Conservation (phyloP, 2,329 filamentous ascomycete genomes). For the Boeremia lycopersici region DNA sequence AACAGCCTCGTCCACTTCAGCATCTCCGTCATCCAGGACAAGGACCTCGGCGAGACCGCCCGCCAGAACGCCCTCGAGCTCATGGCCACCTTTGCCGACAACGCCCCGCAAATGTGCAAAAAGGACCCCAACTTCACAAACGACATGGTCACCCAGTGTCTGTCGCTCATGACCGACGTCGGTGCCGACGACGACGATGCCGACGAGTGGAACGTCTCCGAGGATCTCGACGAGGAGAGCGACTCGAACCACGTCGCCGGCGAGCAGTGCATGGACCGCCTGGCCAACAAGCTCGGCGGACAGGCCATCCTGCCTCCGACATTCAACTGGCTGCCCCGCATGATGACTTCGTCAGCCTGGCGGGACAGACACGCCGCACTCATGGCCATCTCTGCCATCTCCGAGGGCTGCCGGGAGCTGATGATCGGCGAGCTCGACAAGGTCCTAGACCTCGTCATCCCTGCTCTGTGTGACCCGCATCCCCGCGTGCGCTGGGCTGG, state of each 20-base stretch:
- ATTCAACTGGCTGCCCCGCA: slow-evolving; percentile 94
- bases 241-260: slow-evolving; percentile 97
- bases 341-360: slow-evolving; percentile 97
- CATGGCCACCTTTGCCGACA: slow-evolving; percentile 97
- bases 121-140: slow-evolving; percentile 90
- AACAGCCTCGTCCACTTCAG: slow-evolving; percentile 90
- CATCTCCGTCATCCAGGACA: slow-evolving; percentile 92
- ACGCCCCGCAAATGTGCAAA: slow-evolving; percentile 90
- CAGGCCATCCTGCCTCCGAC: slow-evolving; percentile 89
- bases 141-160: slow-evolving; percentile 97
- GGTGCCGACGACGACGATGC: slow-evolving; percentile 94
- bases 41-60: slow-evolving; percentile 87
- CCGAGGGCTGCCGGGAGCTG: slow-evolving; percentile 91
- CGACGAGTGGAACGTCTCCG: slow-evolving; percentile 87
- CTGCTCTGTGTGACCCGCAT: slow-evolving; percentile 85
- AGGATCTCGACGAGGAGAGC: slow-evolving; percentile 97
- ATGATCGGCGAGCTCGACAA: slow-evolving; percentile 96
- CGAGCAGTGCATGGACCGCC: slow-evolving; percentile 96
- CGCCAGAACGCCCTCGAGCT: slow-evolving; percentile 95
- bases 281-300: slow-evolving; percentile 97
- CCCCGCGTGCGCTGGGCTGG: slow-evolving; percentile 96
- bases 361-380: slow-evolving; percentile 93
- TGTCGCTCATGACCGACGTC: slow-evolving; percentile 97
- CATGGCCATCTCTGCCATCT: slow-evolving; percentile 99
- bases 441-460: slow-evolving; percentile 92